Percentiles rank a stretch among this genome's conserved stretches.
These are phyloP conservation scores for Tylopilus sp. DNA, from an alignment of 768 basidiomycete species.

Conservation along the genomic window DNA sequence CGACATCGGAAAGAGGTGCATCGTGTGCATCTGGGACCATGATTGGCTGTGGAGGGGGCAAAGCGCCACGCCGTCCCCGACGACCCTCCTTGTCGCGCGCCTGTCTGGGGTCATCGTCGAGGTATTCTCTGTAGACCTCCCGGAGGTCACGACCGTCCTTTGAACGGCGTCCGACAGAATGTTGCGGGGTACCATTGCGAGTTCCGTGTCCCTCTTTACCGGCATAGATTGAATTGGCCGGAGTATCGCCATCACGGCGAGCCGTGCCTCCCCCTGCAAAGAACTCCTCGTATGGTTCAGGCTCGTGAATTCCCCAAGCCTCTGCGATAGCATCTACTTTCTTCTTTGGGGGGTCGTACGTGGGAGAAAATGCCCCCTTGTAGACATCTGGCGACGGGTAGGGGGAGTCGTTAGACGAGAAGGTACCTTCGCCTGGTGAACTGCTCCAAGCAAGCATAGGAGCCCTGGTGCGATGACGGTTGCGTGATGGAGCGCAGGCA, in stretches of 20 bases:
- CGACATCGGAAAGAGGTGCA: slow-evolving; percentile 35
- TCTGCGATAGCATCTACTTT: slow-evolving; percentile 87
- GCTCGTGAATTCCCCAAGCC: slow-evolving; percentile 91
- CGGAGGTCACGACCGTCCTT: slow-evolving; percentile 52
- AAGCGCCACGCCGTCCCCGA: slow-evolving; percentile 44
- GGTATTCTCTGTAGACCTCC: slow-evolving; percentile 43
- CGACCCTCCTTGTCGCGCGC: slow-evolving; percentile 28
- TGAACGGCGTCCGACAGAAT: slow-evolving; percentile 34
- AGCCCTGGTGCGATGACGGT: slow-evolving; percentile 72
- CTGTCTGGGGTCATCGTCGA: slow-evolving; percentile 36
- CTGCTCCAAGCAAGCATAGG: slow-evolving; percentile 78
- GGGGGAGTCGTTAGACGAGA: slow-evolving; percentile 40
- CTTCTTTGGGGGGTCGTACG: slow-evolving; percentile 68
- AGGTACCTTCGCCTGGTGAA: slow-evolving; percentile 37
- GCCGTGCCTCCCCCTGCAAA: slow-evolving; percentile 69
- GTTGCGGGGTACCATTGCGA: slow-evolving; percentile 35
- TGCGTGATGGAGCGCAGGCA: slow-evolving; percentile 87
- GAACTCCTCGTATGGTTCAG: slow-evolving; percentile 89
- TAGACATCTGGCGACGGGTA: slow-evolving; percentile 49
- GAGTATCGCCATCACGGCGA: slow-evolving; percentile 51
- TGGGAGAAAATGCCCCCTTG: slow-evolving; percentile 43
- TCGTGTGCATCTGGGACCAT: slow-evolving; percentile 63
- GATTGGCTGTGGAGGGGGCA: slow-evolving; percentile 84
- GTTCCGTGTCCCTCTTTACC: slow-evolving; percentile 50
- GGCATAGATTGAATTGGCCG: slow-evolving; percentile 66